Conservation (phyloP, 2,329 filamentous ascomycete genomes). For the Cercospora janseana region DNA sequence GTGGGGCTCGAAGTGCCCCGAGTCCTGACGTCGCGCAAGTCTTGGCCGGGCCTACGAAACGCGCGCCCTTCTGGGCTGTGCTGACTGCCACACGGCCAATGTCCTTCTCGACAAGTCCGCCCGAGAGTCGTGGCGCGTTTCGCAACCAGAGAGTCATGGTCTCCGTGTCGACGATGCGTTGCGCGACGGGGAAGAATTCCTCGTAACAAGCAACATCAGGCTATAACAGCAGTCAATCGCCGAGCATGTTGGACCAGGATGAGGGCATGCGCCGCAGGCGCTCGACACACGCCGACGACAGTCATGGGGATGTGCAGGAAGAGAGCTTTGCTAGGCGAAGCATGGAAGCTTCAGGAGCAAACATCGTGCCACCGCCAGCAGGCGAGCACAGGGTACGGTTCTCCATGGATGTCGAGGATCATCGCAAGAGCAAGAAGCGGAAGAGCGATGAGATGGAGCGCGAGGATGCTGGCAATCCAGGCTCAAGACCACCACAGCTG, state of each 20-base stretch:
- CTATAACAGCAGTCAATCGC: constrained; percentile 6
- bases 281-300: constrained; percentile 14
- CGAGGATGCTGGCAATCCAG: constrained; percentile 20
- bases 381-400: constrained; percentile 30
- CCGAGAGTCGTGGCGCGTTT: no score
- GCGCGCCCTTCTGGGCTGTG: no score
- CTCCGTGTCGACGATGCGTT: no score
- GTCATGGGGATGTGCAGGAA: background rate
- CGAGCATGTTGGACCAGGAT: constrained; percentile 1
- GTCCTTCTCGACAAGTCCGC: no score
- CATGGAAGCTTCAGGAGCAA: constrained; percentile 5
- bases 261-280: constrained; percentile 23
- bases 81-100: no score
- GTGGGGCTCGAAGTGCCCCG: no score
- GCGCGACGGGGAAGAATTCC: background rate
- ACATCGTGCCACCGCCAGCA: background rate
- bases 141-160: no score
- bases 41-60: no score
- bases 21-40: no score
- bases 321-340: constrained; percentile 18
- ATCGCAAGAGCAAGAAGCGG: constrained; percentile 31
- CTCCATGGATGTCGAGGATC: constrained; percentile 30
- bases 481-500: constrained; percentile 38
- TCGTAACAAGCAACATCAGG: background rate
- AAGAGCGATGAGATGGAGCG: constrained; percentile 32